These are phyloP conservation scores for Psilocybe tampanensis DNA, from an alignment of 768 basidiomycete species.

Conservation along the genomic window DNA sequence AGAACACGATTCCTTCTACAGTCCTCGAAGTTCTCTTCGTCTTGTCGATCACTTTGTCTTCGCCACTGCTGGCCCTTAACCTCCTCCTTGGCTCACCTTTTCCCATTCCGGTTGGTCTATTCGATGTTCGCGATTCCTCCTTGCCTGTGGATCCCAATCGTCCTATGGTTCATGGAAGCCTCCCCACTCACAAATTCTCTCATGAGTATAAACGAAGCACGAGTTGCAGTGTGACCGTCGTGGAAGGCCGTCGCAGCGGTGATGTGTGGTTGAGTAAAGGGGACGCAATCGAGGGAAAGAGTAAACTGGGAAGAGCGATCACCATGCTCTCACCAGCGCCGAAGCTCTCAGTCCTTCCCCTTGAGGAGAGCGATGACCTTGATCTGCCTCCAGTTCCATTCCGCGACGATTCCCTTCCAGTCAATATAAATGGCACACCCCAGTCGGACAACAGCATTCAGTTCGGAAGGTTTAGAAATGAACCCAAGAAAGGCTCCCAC, in stretches of 20 bases:
- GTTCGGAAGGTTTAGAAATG: conserved; percentile 51
- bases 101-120: conserved; percentile 68
- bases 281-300: conserved; percentile 70
- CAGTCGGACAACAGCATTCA: conserved; percentile 59
- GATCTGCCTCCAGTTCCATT: conserved; percentile 66
- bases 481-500: conserved; percentile 60
- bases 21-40: conserved; percentile 52
- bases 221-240: conserved; percentile 63
- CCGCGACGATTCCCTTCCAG: conserved; percentile 46
- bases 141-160: conserved; percentile 46
- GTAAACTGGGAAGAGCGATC: conserved; percentile 60
- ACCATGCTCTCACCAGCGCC: conserved; percentile 66
- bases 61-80: conserved; percentile 66
- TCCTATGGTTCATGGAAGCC: conserved; percentile 43
- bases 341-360: conserved; percentile 68
- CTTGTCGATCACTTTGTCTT: conserved; percentile 67
- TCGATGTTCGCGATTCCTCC: conserved; percentile 49
- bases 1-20: conserved; percentile 37
- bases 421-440: conserved; percentile 51
- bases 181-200: conserved; percentile 45
- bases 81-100: conserved; percentile 61
- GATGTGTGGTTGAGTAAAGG: conserved; percentile 77
- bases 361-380: conserved; percentile 47
- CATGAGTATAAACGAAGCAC: conserved; percentile 67
- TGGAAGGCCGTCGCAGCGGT: conserved; percentile 71